Evolutionary conservation across 768 basidiomycete genomes (phyloP).

Genomic region (Russula earlei): DNA sequence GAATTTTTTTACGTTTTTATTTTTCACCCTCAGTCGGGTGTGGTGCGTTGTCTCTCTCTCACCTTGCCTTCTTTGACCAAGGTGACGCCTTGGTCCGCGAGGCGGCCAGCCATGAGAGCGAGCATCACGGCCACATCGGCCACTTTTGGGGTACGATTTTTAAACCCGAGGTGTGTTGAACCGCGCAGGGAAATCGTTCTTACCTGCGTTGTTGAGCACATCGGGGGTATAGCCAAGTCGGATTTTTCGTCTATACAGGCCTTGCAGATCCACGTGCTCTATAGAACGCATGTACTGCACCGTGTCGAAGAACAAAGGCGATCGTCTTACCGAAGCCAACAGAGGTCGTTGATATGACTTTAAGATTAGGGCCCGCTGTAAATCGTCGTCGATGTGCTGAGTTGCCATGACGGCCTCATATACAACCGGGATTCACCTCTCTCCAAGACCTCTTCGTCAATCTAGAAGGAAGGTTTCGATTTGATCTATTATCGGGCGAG

Average conservation of each 20-base stretch:
- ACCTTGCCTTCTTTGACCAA: slow-evolving; percentile 66
- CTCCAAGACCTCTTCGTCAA: slow-evolving; percentile 64
- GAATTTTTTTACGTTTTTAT: too few species aligned
- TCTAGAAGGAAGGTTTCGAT: slow-evolving; percentile 30
- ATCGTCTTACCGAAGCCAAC: slow-evolving; percentile 65
- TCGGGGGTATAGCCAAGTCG: slow-evolving; percentile 88
- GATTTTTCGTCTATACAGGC: slow-evolving; percentile 50
- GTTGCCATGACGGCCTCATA: neutral
- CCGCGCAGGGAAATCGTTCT: slow-evolving; percentile 4
- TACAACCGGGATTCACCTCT: slow-evolving; percentile 29
- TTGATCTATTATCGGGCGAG: slow-evolving; percentile 14
- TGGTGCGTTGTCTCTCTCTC: slow-evolving; percentile 20
- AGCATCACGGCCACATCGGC: slow-evolving; percentile 90
- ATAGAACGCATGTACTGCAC: neutral
- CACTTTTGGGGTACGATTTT: slow-evolving; percentile 40
- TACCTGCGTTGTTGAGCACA: slow-evolving; percentile 85
- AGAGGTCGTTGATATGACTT: slow-evolving; percentile 88
- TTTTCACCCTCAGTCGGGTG: too few species aligned
- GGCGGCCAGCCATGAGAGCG: slow-evolving; percentile 86
- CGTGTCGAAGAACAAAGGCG: neutral
- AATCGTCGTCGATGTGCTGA: neutral
- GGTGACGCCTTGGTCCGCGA: slow-evolving; percentile 51
- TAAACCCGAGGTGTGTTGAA: neutral
- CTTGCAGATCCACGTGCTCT: slow-evolving; percentile 76
- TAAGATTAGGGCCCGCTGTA: slow-evolving; percentile 62